Evolutionary conservation across 345 rosid genomes (phyloP), one percentile per base, ranked within the genome.

Genomic region (Gossypium longicalyx): DNA sequence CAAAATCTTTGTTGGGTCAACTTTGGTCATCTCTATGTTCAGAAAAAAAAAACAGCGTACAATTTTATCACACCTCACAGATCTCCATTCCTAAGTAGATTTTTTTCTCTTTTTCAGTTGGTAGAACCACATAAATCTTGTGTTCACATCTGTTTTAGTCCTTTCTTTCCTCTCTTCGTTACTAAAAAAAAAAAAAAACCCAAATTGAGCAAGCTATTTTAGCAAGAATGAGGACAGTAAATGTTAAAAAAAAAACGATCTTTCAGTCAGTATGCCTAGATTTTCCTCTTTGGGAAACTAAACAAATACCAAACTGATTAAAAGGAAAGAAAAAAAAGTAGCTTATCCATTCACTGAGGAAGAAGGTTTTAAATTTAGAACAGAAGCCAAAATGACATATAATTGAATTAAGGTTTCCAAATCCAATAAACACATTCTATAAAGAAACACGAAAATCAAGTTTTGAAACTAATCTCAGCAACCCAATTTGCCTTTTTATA

Each of bases 371-470:
- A 23, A 41, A 67, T 12, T 16, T 4, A 57, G 5, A 67, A 15
- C 20, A 16, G 38, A 23, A 22, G 29, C 29, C 62, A 57, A 69
- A 69, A 69, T 69, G 59, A 19, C 19, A 34, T 34, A 71, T 11
- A 22, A 57, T 11, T 57, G 29, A 58, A 58, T 12, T 34, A 15
- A 58, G 23, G 34, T 59, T 59, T 57, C 63, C 63, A 56, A 44
- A 2, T 25, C 20, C 8, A 27, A n/a, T 47, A 34, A 70, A 34
- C 73, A n/a, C 17, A 70, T n/a, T 19, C 2, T 22, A 67, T 8
- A 79, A 59, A 48, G 63, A 78, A 77, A 73, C 59, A 9, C 58
- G 7, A 72, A 82, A 67, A 75, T 82, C 76, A 67, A 44, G 67
- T 25, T 56, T 49, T 78, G 9, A 49, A 70, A 71, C 48, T 43